Evolutionary conservation across 306 rosid species (phyloP).

Genomic region (Styphnolobium japonicum): DNA sequence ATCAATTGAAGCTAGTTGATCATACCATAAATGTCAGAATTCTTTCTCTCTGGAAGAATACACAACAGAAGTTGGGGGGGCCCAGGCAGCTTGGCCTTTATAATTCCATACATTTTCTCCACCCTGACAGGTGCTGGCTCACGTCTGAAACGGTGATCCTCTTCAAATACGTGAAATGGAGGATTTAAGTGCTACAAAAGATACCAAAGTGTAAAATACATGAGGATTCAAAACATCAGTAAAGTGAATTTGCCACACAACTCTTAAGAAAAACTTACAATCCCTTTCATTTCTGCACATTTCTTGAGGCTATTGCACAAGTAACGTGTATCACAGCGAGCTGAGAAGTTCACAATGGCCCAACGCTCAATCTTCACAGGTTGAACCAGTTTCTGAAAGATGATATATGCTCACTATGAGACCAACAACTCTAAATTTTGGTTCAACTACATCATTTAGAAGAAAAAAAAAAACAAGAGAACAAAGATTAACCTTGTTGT

Average conservation of each 20-base stretch:
- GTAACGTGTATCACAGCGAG: neutral
- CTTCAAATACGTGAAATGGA: conserved; percentile 24
- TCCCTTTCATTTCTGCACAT: conserved; percentile 32
- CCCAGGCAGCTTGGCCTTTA: neutral
- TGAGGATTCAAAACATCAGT: neutral
- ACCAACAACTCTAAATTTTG: neutral
- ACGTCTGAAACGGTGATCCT: neutral
- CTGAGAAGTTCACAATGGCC: conserved; percentile 50
- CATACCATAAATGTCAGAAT: conserved; percentile 48
- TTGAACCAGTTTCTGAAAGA: conserved; percentile 25
- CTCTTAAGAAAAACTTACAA: conserved; percentile 27
- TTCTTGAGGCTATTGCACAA: neutral
- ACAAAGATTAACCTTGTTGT: conserved; percentile 31
- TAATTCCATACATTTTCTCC: neutral
- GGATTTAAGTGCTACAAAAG: conserved; percentile 7
- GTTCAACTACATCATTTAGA: neutral
- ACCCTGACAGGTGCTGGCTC: conserved; percentile 33
- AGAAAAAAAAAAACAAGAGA: neutral
- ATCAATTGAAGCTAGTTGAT: neutral
- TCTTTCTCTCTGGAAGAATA: conserved; percentile 48
- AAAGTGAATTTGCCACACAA: neutral
- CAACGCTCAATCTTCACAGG: conserved; percentile 38
- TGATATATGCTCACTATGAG: neutral
- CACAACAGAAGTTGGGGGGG: conserved; percentile 37
- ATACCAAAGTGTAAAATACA: neutral